Conservation (phyloP, 345 rosid genomes). For the Trapa incisa region DNA sequence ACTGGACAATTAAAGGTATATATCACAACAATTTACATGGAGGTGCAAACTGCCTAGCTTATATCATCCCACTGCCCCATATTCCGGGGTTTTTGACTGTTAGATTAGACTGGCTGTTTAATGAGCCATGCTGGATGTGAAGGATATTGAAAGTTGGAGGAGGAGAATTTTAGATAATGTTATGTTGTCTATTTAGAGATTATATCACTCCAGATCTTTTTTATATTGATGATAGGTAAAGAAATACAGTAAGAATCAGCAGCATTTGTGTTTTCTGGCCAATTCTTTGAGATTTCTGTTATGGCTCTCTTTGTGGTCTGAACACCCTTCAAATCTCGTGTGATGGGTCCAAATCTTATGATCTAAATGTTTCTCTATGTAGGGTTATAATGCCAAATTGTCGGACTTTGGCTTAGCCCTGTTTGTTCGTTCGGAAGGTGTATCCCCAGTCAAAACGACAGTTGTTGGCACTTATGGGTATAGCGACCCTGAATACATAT, state of each 20-base stretch:
- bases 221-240: no score
- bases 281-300: not conserved
- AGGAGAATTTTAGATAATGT: no score
- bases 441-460: conserved; percentile 4
- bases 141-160: no score
- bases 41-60: no score
- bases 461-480: conserved; percentile 10
- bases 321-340: not conserved
- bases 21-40: no score
- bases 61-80: no score
- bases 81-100: no score
- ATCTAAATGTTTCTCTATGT: not conserved
- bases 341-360: not conserved
- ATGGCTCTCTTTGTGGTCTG: not conserved
- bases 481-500: conserved; percentile 10
- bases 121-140: no score
- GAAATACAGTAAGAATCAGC: not conserved
- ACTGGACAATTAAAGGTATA: no score
- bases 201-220: no score
- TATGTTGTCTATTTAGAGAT: no score
- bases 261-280: not conserved
- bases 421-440: conserved; percentile 3
- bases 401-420: conserved; percentile 15
- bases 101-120: no score
- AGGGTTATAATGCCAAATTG: conserved; percentile 9